phyloP scores from a whole-genome alignment of 139 green algal species.

The Coccomyxa sp. region DNA sequence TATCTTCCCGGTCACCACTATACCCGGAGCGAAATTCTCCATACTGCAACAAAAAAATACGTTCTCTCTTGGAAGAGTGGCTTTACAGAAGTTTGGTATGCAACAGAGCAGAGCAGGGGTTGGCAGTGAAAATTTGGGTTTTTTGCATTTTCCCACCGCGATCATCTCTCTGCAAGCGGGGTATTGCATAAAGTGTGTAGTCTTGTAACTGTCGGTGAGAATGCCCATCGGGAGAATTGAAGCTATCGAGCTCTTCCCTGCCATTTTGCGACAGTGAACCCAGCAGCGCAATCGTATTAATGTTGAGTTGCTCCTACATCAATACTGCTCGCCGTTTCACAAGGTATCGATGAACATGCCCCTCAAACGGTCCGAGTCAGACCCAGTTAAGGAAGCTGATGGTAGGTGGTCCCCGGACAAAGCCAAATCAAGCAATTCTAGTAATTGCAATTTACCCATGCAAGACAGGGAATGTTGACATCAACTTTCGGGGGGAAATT shows the following conservation, averaged over 20 bases:
- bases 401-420: too few species aligned
- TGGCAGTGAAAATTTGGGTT: neutral
- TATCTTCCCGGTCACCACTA: slow-evolving; percentile 70
- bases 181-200: slow-evolving; percentile 77
- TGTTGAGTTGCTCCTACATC: too few species aligned
- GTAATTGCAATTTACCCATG: too few species aligned
- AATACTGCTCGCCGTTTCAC: too few species aligned
- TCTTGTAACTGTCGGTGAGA: slow-evolving; percentile 16
- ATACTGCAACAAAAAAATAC: slow-evolving; percentile 54
- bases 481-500: too few species aligned
- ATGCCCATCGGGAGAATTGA: neutral
- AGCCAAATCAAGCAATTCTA: too few species aligned
- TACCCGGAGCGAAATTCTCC: slow-evolving; percentile 80
- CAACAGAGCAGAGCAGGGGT: neutral
- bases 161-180: slow-evolving; percentile 73
- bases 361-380: too few species aligned
- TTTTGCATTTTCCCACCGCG: slow-evolving; percentile 47
- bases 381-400: too few species aligned
- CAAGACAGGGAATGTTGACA: too few species aligned
- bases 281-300: too few species aligned
- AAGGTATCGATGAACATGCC: too few species aligned
- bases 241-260: neutral
- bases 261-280: too few species aligned
- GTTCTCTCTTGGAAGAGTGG: neutral
- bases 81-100: neutral